These are phyloP conservation scores for Penicillium brasilianum DNA, from an alignment of 2,329 filamentous ascomycete genomes.

Conservation along the genomic window DNA sequence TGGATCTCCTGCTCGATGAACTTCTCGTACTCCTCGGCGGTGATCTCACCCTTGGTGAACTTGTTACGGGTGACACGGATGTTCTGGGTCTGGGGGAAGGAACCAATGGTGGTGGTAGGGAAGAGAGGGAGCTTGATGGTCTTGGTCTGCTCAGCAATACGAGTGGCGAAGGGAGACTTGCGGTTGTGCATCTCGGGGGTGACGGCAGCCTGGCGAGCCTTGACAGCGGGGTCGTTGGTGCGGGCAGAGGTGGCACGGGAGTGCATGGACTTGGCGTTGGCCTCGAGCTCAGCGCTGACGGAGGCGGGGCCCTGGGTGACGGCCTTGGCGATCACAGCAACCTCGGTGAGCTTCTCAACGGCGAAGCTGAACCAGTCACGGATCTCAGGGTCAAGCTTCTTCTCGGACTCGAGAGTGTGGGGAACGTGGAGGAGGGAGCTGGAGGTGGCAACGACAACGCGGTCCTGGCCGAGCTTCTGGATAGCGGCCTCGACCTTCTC, in stretches of 20 bases:
- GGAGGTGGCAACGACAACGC: conserved; percentile 95
- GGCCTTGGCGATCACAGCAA: conserved; percentile 94
- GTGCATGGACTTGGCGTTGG: conserved; percentile 93
- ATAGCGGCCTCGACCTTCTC: conserved; percentile 87
- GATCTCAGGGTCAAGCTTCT: conserved; percentile 94
- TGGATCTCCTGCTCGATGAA: conserved; percentile 99
- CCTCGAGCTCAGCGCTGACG: conserved; percentile 87
- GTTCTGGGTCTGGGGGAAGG: conserved; percentile 99
- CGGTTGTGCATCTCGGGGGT: conserved; percentile 86
- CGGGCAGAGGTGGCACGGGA: conserved; percentile 88
- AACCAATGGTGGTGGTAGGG: conserved; percentile 99
- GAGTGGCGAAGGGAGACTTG: conserved; percentile 82
- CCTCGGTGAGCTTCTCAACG: conserved; percentile 88
- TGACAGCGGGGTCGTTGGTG: conserved; percentile 97
- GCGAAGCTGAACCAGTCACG: conserved; percentile 99
- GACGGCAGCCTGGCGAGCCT: conserved; percentile 92
- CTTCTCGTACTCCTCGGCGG: conserved; percentile 87
- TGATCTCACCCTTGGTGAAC: conserved; percentile 99
- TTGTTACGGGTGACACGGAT: conserved; percentile 97
- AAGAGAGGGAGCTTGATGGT: conserved; percentile 93
- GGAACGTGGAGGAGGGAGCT: conserved; percentile 98
- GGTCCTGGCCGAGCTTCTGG: conserved; percentile 95
- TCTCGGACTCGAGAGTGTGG: conserved; percentile 97
- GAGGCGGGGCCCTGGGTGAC: conserved; percentile 89
- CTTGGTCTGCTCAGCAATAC: conserved; percentile 87